Conservation (phyloP, 2,329 filamentous ascomycete species). For the Fusarium coicis region DNA sequence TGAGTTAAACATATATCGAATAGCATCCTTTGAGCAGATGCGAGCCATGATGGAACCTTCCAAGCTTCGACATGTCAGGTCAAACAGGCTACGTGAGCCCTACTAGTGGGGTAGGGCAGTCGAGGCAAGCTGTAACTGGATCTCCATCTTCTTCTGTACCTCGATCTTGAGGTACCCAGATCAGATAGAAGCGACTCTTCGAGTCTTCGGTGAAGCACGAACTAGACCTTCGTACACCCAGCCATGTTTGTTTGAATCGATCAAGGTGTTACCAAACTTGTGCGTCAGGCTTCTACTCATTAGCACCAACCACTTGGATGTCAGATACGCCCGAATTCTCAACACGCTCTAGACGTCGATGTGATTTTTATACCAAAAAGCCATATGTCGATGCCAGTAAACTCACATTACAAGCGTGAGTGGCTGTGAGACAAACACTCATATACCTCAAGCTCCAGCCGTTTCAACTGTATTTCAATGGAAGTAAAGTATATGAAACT, state of each 20-base stretch:
- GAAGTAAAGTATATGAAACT: neutral
- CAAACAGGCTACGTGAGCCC: neutral
- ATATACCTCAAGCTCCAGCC: neutral
- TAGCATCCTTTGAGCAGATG: neutral
- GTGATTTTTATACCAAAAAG: neutral
- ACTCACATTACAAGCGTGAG: neutral
- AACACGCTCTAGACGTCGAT: neutral
- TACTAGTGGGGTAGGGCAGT: constrained; percentile 8
- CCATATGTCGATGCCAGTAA: neutral
- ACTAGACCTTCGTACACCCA: neutral
- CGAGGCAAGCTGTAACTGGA: neutral
- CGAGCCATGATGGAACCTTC: neutral
- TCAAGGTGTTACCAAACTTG: neutral
- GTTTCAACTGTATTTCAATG: neutral
- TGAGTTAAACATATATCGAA: neutral
- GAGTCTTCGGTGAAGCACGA: neutral
- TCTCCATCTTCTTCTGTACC: neutral
- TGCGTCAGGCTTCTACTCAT: neutral
- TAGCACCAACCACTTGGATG: neutral
- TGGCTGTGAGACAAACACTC: neutral
- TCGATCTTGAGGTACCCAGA: neutral
- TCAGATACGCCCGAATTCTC: neutral
- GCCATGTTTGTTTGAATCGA: neutral
- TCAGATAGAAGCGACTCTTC: neutral
- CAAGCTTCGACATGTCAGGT: neutral